Conservation (phyloP, 805 yeast genomes). For the Torulaspora maleeae region DNA sequence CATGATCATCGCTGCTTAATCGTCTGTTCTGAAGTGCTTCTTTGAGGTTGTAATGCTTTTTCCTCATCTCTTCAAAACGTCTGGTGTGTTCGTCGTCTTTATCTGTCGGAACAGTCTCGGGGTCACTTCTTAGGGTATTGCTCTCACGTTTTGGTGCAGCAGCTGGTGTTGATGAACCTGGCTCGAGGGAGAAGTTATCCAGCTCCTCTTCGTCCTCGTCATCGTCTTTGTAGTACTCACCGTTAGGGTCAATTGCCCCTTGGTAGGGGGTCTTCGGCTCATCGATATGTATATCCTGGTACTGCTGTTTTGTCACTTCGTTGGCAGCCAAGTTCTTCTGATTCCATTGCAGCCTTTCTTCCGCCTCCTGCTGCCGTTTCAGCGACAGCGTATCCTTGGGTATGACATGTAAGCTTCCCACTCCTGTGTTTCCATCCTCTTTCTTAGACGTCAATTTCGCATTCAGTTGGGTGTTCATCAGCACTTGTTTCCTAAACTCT, state of each 20-base stretch:
- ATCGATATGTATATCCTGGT: constrained; percentile 53
- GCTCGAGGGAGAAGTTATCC: constrained; percentile 51
- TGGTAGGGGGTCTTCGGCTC: constrained; percentile 96
- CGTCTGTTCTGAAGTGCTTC: constrained; percentile 36
- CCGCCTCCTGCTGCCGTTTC: constrained; percentile 29
- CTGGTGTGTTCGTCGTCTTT: constrained; percentile 33
- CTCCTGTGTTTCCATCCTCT: constrained; percentile 13
- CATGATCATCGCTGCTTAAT: constrained; percentile 19
- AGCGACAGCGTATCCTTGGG: constrained; percentile 35
- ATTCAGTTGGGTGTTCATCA: constrained; percentile 72
- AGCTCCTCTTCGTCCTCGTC: constrained; percentile 50
- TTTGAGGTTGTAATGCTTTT: constrained; percentile 67
- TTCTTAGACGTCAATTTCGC: constrained; percentile 46
- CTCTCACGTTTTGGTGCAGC: not conserved
- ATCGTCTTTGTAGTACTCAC: constrained; percentile 72
- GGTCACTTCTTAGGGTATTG: not conserved
- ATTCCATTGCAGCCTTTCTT: constrained; percentile 73
- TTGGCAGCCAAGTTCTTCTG: constrained; percentile 64
- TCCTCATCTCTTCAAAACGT: constrained; percentile 72
- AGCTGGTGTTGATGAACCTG: not conserved
- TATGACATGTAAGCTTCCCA: constrained; percentile 9
- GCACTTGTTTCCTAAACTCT: constrained; percentile 61
- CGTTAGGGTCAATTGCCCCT: constrained; percentile 78
- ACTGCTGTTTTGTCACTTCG: constrained; percentile 64
- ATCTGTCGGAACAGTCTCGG: constrained; percentile 12